These are phyloP conservation scores for Puccinellia tenuiflora DNA, from an alignment of 176 grass and related monocot genomes.

Conservation along the genomic window DNA sequence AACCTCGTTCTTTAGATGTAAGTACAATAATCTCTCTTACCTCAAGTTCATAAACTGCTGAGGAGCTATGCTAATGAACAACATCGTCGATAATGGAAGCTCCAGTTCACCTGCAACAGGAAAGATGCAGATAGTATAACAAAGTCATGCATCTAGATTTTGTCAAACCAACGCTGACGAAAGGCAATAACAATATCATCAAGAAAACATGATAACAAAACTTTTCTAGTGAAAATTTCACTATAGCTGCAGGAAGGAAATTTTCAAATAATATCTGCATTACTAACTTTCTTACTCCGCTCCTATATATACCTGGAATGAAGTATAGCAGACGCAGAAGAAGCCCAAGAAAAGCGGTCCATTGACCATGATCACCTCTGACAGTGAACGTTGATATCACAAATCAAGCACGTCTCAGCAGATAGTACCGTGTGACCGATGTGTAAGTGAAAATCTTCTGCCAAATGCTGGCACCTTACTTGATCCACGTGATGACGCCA, in stretches of 20 bases:
- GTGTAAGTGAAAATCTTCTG: neutral
- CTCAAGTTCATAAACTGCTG: constrained; percentile 48
- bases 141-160: neutral
- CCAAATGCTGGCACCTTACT: constrained; percentile 25
- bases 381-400: neutral
- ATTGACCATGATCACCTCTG: constrained; percentile 60
- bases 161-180: neutral
- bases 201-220: neutral
- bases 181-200: neutral
- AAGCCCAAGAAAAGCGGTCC: constrained; percentile 58
- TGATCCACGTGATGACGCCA: constrained; percentile 45
- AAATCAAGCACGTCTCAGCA: neutral
- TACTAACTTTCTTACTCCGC: neutral
- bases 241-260: neutral
- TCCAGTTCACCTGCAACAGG: constrained; percentile 42
- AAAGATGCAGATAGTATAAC: neutral
- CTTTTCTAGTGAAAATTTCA: neutral
- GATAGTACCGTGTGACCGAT: too few relatives aligned
- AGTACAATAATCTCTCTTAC: constrained; percentile 4
- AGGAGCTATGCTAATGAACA: constrained; percentile 49
- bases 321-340: constrained; percentile 56
- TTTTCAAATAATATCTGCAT: neutral
- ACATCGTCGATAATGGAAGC: constrained; percentile 56
- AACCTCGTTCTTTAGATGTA: neutral
- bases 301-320: constrained; percentile 58